These are phyloP conservation scores for Tephrocybe rancida DNA, from an alignment of 768 basidiomycete species.

Conservation along the genomic window DNA sequence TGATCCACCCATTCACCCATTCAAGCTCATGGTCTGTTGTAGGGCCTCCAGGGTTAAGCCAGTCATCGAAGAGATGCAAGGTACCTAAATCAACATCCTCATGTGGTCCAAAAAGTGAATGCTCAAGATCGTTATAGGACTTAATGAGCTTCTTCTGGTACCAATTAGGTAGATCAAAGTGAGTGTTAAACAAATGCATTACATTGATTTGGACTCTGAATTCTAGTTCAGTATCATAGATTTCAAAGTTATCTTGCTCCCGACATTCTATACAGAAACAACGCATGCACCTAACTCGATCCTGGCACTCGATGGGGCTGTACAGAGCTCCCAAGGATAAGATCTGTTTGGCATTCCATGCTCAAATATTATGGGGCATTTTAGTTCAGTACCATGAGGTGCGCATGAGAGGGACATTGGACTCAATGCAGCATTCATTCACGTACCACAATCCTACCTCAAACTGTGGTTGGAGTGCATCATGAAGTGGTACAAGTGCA, in stretches of 20 bases:
- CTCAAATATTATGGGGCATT: not conserved
- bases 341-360: not conserved
- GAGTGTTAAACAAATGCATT: too few species aligned
- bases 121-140: too few species aligned
- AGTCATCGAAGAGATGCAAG: too few species aligned
- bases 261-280: not conserved
- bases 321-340: not conserved
- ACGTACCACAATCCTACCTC: constrained; percentile 2
- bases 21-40: too few species aligned
- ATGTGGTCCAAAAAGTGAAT: too few species aligned
- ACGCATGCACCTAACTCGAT: not conserved
- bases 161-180: too few species aligned
- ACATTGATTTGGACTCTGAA: not conserved
- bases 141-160: too few species aligned
- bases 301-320: not conserved
- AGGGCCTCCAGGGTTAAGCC: too few species aligned
- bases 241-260: too few species aligned
- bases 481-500: not conserved
- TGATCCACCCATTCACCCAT: too few species aligned
- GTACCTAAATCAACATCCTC: too few species aligned
- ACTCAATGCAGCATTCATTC: not conserved
- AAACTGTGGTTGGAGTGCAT: not conserved
- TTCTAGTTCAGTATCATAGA: not conserved
- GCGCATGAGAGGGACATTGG: not conserved
- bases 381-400: not conserved